Evolutionary conservation across 225 moss, liverwort and hornwort genomes (phyloP), one percentile per base, ranked within the genome.

Genomic region (Polytrichum formosum): DNA sequence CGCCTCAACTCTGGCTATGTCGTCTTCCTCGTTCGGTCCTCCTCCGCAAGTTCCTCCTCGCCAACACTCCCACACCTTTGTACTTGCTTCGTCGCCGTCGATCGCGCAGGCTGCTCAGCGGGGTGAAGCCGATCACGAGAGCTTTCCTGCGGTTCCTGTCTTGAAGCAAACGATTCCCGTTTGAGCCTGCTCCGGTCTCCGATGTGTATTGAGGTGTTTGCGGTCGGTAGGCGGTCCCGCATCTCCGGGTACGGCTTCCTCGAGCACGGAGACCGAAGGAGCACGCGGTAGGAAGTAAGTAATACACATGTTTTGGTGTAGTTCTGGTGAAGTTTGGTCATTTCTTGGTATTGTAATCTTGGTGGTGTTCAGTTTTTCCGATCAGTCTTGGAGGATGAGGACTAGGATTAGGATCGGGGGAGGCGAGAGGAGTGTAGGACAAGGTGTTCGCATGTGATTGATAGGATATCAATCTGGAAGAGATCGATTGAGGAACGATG

Each of bases 151-250:
- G 62, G 25, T 26, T 23, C 17, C 16, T 28, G 7, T 26, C 23
- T 17, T 26, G 62, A 28, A 28, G 62, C 17, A 27, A 28, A 27
- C 16, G 62, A 26, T 13, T 63, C 17, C 22, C 25, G 26, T 63
- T 63, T 63, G 62, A 63, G 22, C 5, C 8, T 26, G 26, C 23
- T 63, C 27, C 22, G 62, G 62, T 23, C 62, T 63, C 62, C 62
- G 62, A 63, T 63, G 62, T 63, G 62, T 63, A 8, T 63, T 58
- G 58, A 13, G 20, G 20, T 58, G 58, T 20, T 58, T 7, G 7
- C 4, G 23, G 58, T 58, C 58, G 58, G 58, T 58, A 58, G 58
- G 62, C 23, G 62, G 62, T 63, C 23, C 26, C 62, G 62, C 26
- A 26, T 63, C 26, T 63, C 16, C 23, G 26, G 23, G 62, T 63